Conservation (phyloP, 2,329 filamentous ascomycete genomes). For the Colletotrichum scovillei region DNA sequence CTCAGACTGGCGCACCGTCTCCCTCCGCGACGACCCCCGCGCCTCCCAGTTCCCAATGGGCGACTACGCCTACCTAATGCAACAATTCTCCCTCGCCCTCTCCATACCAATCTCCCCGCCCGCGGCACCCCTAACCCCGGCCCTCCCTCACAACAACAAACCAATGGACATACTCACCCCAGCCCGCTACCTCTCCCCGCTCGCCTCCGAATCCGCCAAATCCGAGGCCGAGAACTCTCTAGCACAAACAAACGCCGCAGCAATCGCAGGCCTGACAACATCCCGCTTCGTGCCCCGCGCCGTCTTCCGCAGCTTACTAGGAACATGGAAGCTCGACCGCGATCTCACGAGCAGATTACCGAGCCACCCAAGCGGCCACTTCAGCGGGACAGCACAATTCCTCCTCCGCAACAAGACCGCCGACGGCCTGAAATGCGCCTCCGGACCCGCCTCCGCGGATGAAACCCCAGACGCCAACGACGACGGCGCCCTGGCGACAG, state of each 20-base stretch:
- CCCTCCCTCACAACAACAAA: slow-evolving; percentile 53
- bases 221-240: slow-evolving; percentile 56
- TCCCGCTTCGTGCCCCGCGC: slow-evolving; percentile 70
- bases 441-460: slow-evolving; percentile 22
- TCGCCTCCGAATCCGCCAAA: slow-evolving; percentile 49
- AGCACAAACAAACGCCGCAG: slow-evolving; percentile 56
- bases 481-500: slow-evolving; percentile 53
- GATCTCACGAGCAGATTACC: slow-evolving; percentile 64
- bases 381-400: slow-evolving; percentile 74
- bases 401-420: slow-evolving; percentile 69
- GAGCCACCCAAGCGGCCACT: slow-evolving; percentile 72
- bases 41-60: slow-evolving; percentile 83
- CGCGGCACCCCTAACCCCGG: slow-evolving; percentile 46
- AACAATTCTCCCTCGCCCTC: slow-evolving; percentile 73
- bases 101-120: slow-evolving; percentile 57
- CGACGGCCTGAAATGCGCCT: slow-evolving; percentile 57
- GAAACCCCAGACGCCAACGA: slow-evolving; percentile 33
- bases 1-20: slow-evolving; percentile 58
- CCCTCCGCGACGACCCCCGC: slow-evolving; percentile 62
- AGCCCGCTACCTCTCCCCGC: slow-evolving; percentile 60
- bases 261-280: slow-evolving; percentile 53
- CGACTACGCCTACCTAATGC: slow-evolving; percentile 82
- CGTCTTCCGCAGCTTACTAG: slow-evolving; percentile 77
- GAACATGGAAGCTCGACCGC: slow-evolving; percentile 73
- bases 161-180: slow-evolving; percentile 67